These are phyloP conservation scores for Beauveria medogensis DNA, from an alignment of 2,329 filamentous ascomycete species.

Conservation along the genomic window DNA sequence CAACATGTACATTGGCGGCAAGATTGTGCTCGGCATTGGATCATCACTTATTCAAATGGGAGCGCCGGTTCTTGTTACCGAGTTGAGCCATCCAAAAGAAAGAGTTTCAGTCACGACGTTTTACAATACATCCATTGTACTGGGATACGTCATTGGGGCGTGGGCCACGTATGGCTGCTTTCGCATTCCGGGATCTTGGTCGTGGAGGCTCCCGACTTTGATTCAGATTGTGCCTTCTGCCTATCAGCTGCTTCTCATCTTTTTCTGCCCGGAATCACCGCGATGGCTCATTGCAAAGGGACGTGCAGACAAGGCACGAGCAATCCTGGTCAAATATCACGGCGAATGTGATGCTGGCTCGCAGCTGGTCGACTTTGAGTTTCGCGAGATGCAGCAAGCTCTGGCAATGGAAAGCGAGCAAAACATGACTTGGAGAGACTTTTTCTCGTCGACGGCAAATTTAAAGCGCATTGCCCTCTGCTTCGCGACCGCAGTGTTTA, in stretches of 20 bases:
- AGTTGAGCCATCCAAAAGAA: constrained; percentile 33
- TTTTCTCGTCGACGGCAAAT: constrained; percentile 31
- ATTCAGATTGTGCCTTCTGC: constrained; percentile 39
- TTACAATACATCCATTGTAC: constrained; percentile 33
- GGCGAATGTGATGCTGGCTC: constrained; percentile 36
- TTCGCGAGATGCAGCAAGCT: constrained; percentile 40
- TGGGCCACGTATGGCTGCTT: constrained; percentile 29
- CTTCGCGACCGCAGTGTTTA: constrained; percentile 31
- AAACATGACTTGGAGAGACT: constrained; percentile 34
- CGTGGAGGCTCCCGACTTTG: constrained; percentile 44
- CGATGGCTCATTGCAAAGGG: constrained; percentile 49
- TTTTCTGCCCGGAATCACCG: constrained; percentile 51
- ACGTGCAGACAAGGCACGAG: constrained; percentile 38
- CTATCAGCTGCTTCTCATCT: constrained; percentile 35
- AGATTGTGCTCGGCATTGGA: constrained; percentile 29
- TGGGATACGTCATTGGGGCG: constrained; percentile 30
- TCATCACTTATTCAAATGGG: constrained; percentile 32
- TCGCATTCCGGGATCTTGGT: constrained; percentile 29
- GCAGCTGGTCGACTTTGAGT: constrained; percentile 38
- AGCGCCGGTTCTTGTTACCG: constrained; percentile 34
- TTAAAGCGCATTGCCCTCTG: constrained; percentile 32
- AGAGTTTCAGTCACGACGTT: constrained; percentile 30
- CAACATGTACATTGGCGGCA: constrained; percentile 30
- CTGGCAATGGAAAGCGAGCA: constrained; percentile 34
- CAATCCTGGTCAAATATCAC: constrained; percentile 44